Percentiles rank a stretch among this genome's conserved stretches.
These are phyloP conservation scores for Geotrichum fermentans DNA, from an alignment of 1,139 yeast species.

Conservation along the genomic window DNA sequence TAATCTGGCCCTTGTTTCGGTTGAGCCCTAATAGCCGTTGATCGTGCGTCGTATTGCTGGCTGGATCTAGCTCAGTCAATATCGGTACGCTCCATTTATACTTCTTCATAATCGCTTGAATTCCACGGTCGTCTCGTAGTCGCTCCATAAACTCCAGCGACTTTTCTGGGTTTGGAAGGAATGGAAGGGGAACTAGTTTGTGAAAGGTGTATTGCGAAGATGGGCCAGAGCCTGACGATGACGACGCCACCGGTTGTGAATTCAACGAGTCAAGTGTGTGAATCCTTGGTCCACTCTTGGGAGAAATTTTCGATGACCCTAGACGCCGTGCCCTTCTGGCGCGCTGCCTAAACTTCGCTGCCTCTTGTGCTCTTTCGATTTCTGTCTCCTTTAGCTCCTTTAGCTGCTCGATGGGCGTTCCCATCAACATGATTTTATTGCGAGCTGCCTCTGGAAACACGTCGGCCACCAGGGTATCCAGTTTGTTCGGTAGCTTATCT, in stretches of 20 bases:
- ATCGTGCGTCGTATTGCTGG: constrained; percentile 35
- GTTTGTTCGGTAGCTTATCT: constrained; percentile 21
- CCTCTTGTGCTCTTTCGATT: constrained; percentile 25
- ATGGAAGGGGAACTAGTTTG: constrained; percentile 34
- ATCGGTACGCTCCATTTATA: constrained; percentile 38
- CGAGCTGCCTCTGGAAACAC: constrained; percentile 27
- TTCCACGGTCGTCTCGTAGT: constrained; percentile 37
- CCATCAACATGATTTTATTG: constrained; percentile 31
- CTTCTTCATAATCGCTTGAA: constrained; percentile 37
- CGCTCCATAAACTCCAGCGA: constrained; percentile 34
- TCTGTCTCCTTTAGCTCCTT: constrained; percentile 31
- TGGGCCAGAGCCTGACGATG: constrained; percentile 1
- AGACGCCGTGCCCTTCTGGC: constrained; percentile 7
- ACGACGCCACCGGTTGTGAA: constrained; percentile 1
- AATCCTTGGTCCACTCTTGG: background rate
- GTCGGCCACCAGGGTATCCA: constrained; percentile 21
- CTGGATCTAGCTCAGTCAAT: constrained; percentile 41
- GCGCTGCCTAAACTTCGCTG: constrained; percentile 20
- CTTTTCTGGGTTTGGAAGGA: constrained; percentile 34
- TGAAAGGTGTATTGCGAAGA: constrained; percentile 34
- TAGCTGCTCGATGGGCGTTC: constrained; percentile 29
- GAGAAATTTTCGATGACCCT: constrained; percentile 4
- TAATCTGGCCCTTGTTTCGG: constrained; percentile 37
- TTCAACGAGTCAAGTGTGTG: constrained; percentile 8
- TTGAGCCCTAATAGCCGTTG: constrained; percentile 37